Base-by-base conservation (phyloP, 164 flowering plant genomes). In the Hamamelis virginiana region DNA sequence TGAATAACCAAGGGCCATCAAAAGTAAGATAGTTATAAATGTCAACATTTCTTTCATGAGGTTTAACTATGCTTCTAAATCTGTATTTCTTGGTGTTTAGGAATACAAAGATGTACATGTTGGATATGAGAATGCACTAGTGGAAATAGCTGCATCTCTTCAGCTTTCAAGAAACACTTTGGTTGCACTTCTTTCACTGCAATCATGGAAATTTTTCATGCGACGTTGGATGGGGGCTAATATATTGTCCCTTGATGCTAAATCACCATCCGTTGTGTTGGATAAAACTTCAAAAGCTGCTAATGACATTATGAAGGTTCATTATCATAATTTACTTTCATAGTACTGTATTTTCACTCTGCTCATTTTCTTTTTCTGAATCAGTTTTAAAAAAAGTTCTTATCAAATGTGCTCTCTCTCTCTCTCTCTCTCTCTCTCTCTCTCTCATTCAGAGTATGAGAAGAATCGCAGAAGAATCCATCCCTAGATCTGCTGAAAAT, bases 121-220 rank as follows among this genome's bases (percentile, higher is more conserved):
- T 75, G 75, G 72, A 65, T 91, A 81, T 80, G 87, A 81, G 80
- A 78, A 72, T 77, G 83, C 87, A 53, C 25, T 91, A 44, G 67
- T 79, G 55, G 94, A 90, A 72, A 81, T 90, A 61, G 87, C 96
- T 33, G 76, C 82, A 62, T 90, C 97, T 72, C 83, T 93, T 72
- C 86, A 84, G 65, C 85, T 96, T 23, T 93, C 98, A 73, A 89
- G 98, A 82, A 96, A 88, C 75, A 76, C 85, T 64, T 69, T 87
- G 55, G 23, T 91, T 74, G 98, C 96, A 53, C 80, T 87, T 70
- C 80, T 96, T 22, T 81, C 95, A 13, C 66, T 96, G 77, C 91
- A 96, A 78, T 96, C 99, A 50, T 93, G 97, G 98, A 88, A 91
- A 77, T 68, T 89, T 21, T 96, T 96, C 78, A 77, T 96, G 92